A percentile compares a stretch with the other conserved stretches of the same genome.
Evolutionary conservation across 2,329 filamentous ascomycete species (phyloP).

Genomic region (Fusarium buharicum): DNA sequence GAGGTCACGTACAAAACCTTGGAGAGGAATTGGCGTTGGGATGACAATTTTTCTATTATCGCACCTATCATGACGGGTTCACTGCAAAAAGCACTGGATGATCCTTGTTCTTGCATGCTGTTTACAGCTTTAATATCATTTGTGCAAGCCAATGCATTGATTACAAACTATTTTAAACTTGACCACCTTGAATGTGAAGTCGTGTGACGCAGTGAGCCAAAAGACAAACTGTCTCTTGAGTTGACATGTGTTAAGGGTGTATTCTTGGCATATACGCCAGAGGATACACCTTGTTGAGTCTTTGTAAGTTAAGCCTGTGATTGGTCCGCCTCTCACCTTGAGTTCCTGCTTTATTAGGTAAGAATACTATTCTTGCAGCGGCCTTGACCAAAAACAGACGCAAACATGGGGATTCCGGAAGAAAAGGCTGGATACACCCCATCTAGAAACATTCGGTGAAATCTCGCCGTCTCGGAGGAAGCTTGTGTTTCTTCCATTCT

Average conservation of each 20-base stretch:
- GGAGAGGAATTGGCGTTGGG: constrained; percentile 43
- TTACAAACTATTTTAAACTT: background rate
- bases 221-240: background rate
- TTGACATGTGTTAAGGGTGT: constrained; percentile 9
- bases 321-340: constrained; percentile 36
- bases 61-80: constrained; percentile 41
- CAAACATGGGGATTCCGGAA: constrained; percentile 8
- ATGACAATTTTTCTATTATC: constrained; percentile 36
- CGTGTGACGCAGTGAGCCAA: constrained; percentile 3
- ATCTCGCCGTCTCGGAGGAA: constrained; percentile 32
- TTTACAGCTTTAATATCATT: constrained; percentile 38
- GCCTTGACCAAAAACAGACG: constrained; percentile 10
- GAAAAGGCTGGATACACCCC: constrained; percentile 4
- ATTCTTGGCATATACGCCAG: constrained; percentile 25
- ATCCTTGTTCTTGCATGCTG: constrained; percentile 36
- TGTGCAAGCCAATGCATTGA: constrained; percentile 32
- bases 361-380: constrained; percentile 27
- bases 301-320: constrained; percentile 12
- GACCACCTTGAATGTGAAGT: background rate
- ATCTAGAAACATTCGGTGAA: constrained; percentile 25
- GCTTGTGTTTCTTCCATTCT: background rate
- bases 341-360: constrained; percentile 38
- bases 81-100: constrained; percentile 42
- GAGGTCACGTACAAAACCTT: constrained; percentile 42
- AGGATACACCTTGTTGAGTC: constrained; percentile 24